These are phyloP conservation scores for Cutaneotrichosporon arboriforme DNA, from an alignment of 1,284 basidiomycete genomes.

Conservation along the genomic window DNA sequence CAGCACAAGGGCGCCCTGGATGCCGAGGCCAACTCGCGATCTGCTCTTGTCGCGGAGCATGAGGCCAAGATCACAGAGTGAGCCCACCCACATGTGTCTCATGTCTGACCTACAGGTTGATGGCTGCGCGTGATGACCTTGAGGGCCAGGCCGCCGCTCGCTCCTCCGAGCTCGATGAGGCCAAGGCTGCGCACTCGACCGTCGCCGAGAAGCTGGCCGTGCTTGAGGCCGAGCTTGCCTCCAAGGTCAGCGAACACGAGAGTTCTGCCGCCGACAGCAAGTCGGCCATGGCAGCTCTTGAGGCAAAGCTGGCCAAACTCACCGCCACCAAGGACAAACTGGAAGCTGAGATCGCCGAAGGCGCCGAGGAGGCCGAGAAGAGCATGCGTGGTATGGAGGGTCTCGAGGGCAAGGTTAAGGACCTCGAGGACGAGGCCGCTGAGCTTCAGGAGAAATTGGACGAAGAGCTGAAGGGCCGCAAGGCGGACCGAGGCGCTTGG, in stretches of 20 bases:
- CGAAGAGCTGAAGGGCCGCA: constrained; percentile 7
- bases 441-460: constrained; percentile 18
- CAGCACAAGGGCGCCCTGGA: constrained; percentile 9
- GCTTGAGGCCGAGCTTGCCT: constrained; percentile 13
- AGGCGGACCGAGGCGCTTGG: constrained; percentile 12
- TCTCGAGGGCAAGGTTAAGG: constrained; percentile 19
- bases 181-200: constrained; percentile 4
- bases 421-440: constrained; percentile 24
- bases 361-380: constrained; percentile 28
- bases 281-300: constrained; percentile 13
- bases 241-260: constrained; percentile 13
- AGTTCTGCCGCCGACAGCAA: constrained; percentile 5
- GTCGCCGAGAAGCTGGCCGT: constrained; percentile 10
- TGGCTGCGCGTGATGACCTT: constrained; percentile 14
- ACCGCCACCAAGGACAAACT: constrained; percentile 15
- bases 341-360: constrained; percentile 21
- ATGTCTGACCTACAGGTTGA: constrained; percentile 10
- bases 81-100: background rate
- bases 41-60: constrained; percentile 2
- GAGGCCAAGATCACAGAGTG: constrained; percentile 17
- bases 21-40: constrained; percentile 4
- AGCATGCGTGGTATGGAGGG: constrained; percentile 12
- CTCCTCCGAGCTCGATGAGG: constrained; percentile 4
- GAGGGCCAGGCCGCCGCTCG: constrained; percentile 16
- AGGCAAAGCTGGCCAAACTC: constrained; percentile 23